Evolutionary conservation across 352 stramenopile species (phyloP).

Genomic region (Pythium periplocum): DNA sequence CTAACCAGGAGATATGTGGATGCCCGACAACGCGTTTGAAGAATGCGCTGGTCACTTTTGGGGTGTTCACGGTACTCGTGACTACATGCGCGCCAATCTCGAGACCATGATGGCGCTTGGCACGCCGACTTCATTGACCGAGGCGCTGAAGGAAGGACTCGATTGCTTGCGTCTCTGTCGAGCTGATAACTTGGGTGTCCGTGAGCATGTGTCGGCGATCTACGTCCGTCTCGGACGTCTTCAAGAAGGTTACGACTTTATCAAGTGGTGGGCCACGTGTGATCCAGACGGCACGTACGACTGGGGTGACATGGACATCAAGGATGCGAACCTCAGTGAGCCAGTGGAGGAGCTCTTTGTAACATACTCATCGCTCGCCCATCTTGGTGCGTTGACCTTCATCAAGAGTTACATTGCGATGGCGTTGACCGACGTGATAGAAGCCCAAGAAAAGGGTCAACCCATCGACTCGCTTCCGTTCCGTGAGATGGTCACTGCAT

Average conservation of each 20-base stretch:
- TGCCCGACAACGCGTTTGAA: conserved; percentile 10
- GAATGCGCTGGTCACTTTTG: conserved; percentile 11
- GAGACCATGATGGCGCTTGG: neutral
- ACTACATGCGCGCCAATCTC: conserved; percentile 17
- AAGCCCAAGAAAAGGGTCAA: neutral
- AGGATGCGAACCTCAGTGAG: conserved; percentile 5
- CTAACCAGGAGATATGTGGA: conserved; percentile 1
- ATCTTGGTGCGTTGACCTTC: neutral
- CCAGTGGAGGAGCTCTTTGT: neutral
- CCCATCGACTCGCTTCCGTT: neutral
- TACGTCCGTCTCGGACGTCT: conserved; percentile 1
- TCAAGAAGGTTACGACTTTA: conserved; percentile 10
- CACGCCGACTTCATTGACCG: neutral
- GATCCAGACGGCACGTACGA: neutral
- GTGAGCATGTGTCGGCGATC: conserved; percentile 1
- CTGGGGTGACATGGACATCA: neutral
- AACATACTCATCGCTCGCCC: neutral
- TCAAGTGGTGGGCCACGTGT: conserved; percentile 7
- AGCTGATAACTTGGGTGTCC: conserved; percentile 9
- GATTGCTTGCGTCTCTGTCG: conserved; percentile 9
- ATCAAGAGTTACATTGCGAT: neutral
- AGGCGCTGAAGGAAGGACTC: conserved; percentile 1
- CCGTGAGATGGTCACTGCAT: too few species aligned
- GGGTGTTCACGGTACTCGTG: conserved; percentile 9
- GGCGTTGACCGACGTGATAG: neutral